These are phyloP conservation scores for Stentor coeruleus DNA, from an alignment of 73 alveolate species.

Conservation along the genomic window DNA sequence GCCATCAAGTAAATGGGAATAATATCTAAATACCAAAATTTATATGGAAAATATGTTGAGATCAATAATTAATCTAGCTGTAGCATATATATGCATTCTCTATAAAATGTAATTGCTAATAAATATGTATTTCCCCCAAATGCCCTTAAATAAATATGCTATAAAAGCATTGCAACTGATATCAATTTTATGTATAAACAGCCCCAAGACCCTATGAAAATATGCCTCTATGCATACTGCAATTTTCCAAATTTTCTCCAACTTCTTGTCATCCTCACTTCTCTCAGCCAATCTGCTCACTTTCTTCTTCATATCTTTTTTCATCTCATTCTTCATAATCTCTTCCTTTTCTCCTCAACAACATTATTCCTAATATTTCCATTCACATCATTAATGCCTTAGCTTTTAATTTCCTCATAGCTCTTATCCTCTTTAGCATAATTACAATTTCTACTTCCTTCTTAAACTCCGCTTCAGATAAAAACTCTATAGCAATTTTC, in stretches of 20 bases:
- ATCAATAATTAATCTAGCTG: too few relatives aligned
- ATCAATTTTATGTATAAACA: background rate
- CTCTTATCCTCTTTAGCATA: background rate
- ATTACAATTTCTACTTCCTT: background rate
- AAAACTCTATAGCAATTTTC: slow-evolving; percentile 71
- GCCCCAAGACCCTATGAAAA: background rate
- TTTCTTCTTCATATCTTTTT: background rate
- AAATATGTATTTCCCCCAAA: too few relatives aligned
- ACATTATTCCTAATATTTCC: background rate
- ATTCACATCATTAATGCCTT: background rate
- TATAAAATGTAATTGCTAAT: too few relatives aligned
- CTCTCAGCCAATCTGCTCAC: background rate
- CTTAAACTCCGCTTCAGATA: slow-evolving; percentile 73
- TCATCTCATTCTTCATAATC: too few relatives aligned
- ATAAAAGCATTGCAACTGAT: background rate
- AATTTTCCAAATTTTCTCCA: background rate
- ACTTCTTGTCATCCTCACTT: background rate
- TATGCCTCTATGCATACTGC: background rate
- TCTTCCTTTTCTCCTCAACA: background rate
- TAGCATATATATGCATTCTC: too few relatives aligned
- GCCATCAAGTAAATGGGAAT: too few relatives aligned
- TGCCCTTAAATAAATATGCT: too few relatives aligned
- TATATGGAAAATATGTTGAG: too few relatives aligned
- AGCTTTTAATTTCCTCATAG: background rate
- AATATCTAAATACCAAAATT: too few relatives aligned